These are phyloP conservation scores for Trichosporon coremiiforme DNA, from an alignment of 1,284 basidiomycete genomes.

Conservation along the genomic window DNA sequence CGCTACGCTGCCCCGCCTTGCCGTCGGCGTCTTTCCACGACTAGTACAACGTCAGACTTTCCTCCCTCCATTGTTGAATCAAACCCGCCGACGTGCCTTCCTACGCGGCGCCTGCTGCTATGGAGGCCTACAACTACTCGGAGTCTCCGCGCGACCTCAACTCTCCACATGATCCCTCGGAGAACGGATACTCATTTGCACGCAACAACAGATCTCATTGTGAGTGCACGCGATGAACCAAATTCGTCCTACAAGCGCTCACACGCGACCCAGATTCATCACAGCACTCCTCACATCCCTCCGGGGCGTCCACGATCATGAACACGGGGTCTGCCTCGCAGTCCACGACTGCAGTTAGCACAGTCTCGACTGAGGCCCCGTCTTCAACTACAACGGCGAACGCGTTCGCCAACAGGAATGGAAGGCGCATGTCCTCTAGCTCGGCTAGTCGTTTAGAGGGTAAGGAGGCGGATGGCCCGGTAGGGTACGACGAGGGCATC, in stretches of 20 bases:
- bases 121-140: constrained; percentile 13
- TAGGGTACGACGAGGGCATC: constrained; percentile 88
- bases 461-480: constrained; percentile 65
- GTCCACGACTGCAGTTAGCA: constrained; percentile 6
- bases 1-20: background rate
- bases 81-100: background rate
- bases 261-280: background rate
- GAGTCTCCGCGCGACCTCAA: constrained; percentile 13
- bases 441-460: constrained; percentile 24
- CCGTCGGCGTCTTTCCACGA: background rate
- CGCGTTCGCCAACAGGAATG: constrained; percentile 8
- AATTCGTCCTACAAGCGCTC: background rate
- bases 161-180: background rate
- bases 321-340: background rate
- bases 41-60: background rate
- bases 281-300: constrained; percentile 12
- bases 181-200: constrained; percentile 9
- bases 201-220: constrained; percentile 18
- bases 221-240: background rate
- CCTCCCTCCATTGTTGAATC: constrained; percentile 5
- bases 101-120: constrained; percentile 7
- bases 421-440: constrained; percentile 29
- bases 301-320: constrained; percentile 14
- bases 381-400: background rate
- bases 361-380: background rate